phyloP scores from a whole-genome alignment of 2,329 filamentous ascomycete genomes.

The Aspergillus brunneoviolaceus region DNA sequence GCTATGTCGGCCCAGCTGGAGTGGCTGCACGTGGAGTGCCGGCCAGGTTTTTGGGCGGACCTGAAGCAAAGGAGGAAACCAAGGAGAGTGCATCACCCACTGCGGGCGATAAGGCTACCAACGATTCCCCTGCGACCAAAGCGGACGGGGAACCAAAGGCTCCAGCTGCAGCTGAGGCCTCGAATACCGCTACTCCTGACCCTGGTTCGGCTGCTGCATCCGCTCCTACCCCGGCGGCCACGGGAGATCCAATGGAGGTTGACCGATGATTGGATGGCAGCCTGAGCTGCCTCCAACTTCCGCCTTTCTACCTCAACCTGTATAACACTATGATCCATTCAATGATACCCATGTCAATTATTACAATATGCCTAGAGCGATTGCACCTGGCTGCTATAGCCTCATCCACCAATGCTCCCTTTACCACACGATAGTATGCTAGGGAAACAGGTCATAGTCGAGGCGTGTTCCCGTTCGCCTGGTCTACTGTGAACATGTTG shows the following conservation, averaged over 20 bases:
- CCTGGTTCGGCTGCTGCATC: slow-evolving; percentile 10
- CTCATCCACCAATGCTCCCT: background rate
- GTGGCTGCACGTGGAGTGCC: slow-evolving; percentile 73
- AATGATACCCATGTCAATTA: slow-evolving; percentile 4
- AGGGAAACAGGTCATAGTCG: background rate
- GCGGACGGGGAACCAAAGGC: slow-evolving; percentile 14
- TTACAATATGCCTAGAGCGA: background rate
- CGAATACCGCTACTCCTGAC: slow-evolving; percentile 3
- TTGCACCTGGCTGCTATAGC: background rate
- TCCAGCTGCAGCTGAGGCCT: background rate
- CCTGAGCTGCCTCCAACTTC: background rate
- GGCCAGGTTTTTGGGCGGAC: slow-evolving; percentile 60
- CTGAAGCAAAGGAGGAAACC: slow-evolving; percentile 17
- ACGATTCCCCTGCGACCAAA: slow-evolving; percentile 5
- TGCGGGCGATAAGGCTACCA: slow-evolving; percentile 1
- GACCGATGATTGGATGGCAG: slow-evolving; percentile 8
- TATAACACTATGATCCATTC: slow-evolving; percentile 2
- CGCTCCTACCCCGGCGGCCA: background rate
- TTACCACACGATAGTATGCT: background rate
- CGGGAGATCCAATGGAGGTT: slow-evolving; percentile 6
- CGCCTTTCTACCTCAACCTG: background rate
- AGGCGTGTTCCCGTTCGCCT: background rate
- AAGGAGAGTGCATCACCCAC: slow-evolving; percentile 15
- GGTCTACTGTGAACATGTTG: background rate
- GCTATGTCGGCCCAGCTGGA: slow-evolving; percentile 70